Evolutionary conservation across 331 rosid species (phyloP).

Genomic region (Dryas integrifolia): DNA sequence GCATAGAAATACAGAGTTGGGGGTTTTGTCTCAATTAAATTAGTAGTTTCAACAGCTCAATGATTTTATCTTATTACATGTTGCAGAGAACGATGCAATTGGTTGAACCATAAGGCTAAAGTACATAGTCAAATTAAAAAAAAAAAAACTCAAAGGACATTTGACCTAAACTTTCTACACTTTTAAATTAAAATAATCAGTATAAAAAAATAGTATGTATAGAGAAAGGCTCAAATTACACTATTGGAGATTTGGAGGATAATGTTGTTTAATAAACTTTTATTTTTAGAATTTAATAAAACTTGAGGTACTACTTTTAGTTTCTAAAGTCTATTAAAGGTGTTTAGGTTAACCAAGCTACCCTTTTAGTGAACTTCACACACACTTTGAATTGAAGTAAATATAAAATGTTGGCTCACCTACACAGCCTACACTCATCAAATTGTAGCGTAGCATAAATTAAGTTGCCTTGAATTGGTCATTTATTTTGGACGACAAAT

Average conservation of each 20-base stretch:
- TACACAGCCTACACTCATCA: not conserved
- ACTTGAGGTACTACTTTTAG: constrained; percentile 8
- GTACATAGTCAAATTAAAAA: not conserved
- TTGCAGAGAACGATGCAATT: not conserved
- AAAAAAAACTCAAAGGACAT: not conserved
- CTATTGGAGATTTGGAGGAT: constrained; percentile 33
- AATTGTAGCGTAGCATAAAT: not conserved
- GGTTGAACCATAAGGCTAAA: not conserved
- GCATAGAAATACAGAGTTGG: not conserved
- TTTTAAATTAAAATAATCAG: constrained; percentile 10
- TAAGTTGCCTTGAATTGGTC: not conserved
- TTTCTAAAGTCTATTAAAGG: not conserved
- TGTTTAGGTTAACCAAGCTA: not conserved
- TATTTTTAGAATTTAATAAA: not conserved
- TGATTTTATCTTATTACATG: not conserved
- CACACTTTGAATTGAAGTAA: not conserved
- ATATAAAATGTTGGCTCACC: not conserved
- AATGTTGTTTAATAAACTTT: constrained; percentile 30
- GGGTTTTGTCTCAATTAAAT: constrained; percentile 5
- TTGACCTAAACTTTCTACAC: constrained; percentile 27
- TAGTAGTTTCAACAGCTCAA: not conserved
- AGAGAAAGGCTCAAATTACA: not conserved
- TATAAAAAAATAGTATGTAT: not conserved
- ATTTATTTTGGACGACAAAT: not conserved
- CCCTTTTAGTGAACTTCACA: no score